phyloP scores from a whole-genome alignment of 345 rosid species.

The Acer negundo region DNA sequence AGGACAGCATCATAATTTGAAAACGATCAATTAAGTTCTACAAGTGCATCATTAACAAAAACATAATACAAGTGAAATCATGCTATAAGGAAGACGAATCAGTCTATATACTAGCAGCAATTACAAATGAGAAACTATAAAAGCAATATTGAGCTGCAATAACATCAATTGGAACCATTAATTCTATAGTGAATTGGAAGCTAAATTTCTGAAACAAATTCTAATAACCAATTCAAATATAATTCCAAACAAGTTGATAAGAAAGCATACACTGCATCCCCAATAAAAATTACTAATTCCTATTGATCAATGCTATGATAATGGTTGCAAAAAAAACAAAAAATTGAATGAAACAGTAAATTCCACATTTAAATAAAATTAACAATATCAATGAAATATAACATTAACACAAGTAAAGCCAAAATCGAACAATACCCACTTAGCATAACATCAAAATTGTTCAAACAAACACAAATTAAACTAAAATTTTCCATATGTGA shows the following conservation, averaged over 20 bases:
- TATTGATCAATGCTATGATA: no score
- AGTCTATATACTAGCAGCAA: neutral
- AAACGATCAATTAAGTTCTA: neutral
- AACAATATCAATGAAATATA: neutral
- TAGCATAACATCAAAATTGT: constrained; percentile 5
- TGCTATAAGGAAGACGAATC: neutral
- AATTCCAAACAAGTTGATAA: neutral
- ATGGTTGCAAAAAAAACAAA: no score
- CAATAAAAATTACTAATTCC: neutral
- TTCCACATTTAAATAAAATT: neutral
- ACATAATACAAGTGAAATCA: neutral
- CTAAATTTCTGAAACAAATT: neutral
- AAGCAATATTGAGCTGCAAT: neutral
- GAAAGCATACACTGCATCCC: neutral
- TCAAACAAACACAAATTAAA: neutral
- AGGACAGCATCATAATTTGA: neutral
- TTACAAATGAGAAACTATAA: neutral
- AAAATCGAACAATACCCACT: neutral
- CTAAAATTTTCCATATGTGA: no score
- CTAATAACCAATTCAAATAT: neutral
- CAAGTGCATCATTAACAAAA: neutral
- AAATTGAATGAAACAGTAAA: neutral
- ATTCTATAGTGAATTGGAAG: no score
- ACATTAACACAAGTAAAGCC: neutral
- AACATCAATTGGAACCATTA: no score